Percentiles rank a stretch among this genome's conserved stretches.
These are phyloP conservation scores for Debaryomyces robertsiae DNA, from an alignment of 1,139 yeast species.

Conservation along the genomic window DNA sequence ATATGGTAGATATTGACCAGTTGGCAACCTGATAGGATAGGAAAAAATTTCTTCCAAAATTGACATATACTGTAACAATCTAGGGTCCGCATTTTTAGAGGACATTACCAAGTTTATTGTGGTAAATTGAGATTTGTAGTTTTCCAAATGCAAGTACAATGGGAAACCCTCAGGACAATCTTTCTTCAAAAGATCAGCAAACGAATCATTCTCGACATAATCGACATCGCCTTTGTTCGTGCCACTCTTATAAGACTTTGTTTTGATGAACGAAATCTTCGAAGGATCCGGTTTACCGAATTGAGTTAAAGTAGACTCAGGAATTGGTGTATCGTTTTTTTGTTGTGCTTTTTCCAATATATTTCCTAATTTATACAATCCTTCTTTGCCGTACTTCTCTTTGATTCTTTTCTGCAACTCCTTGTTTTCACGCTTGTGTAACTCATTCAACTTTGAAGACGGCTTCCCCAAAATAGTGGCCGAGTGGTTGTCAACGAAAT, in stretches of 20 bases:
- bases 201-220: constrained; percentile 22
- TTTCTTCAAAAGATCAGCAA: constrained; percentile 31
- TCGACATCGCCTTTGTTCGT: constrained; percentile 24
- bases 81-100: constrained; percentile 58
- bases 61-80: constrained; percentile 65
- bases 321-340: constrained; percentile 73
- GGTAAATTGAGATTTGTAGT: constrained; percentile 77
- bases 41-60: constrained; percentile 67
- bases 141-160: constrained; percentile 75
- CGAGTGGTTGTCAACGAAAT: constrained; percentile 67
- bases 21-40: constrained; percentile 67
- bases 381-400: constrained; percentile 57
- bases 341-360: constrained; percentile 62
- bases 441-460: constrained; percentile 60
- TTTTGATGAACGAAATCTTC: constrained; percentile 69
- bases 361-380: constrained; percentile 54
- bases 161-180: constrained; percentile 60
- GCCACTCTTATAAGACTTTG: constrained; percentile 62
- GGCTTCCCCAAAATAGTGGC: constrained; percentile 78
- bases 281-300: constrained; percentile 78
- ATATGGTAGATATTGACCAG: constrained; percentile 61
- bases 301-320: constrained; percentile 58
- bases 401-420: constrained; percentile 52
- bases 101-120: constrained; percentile 70
- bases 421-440: constrained; percentile 53